phyloP scores from a whole-genome alignment of 2,329 filamentous ascomycete genomes.

The Alternaria brassicicola region DNA sequence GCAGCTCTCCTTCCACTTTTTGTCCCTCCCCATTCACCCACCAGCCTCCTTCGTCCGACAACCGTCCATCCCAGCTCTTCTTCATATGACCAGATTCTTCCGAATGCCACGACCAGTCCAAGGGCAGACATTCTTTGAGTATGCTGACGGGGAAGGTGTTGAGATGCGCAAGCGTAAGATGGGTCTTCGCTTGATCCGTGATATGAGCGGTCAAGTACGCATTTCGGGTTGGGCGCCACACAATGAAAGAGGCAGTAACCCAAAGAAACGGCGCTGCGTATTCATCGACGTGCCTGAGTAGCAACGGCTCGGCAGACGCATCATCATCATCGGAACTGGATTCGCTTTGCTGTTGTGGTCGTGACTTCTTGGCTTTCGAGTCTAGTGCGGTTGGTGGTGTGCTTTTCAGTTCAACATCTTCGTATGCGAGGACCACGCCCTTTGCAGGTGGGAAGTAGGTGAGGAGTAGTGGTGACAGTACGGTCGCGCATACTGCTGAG shows the following conservation, averaged over 20 bases:
- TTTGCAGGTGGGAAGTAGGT: conserved; percentile 75
- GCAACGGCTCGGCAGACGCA: conserved; percentile 15
- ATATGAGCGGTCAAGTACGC: conserved; percentile 79
- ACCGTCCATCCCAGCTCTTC: conserved; percentile 34
- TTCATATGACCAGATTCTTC: conserved; percentile 28
- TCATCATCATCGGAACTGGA: conserved; percentile 1
- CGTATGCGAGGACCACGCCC: conserved; percentile 77
- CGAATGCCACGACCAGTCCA: conserved; percentile 74
- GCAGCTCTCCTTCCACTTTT: conserved; percentile 59
- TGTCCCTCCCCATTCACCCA: conserved; percentile 76
- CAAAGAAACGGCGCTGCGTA: conserved; percentile 87
- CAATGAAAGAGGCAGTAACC: conserved; percentile 83
- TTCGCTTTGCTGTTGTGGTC: conserved; percentile 14
- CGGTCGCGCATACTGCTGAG: conserved; percentile 73
- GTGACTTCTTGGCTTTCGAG: conserved; percentile 9
- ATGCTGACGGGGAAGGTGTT: conserved; percentile 93
- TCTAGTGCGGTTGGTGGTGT: conserved; percentile 47
- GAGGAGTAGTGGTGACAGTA: conserved; percentile 76
- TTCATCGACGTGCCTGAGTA: conserved; percentile 59
- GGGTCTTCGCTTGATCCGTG: conserved; percentile 85
- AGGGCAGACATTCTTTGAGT: conserved; percentile 75
- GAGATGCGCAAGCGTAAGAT: conserved; percentile 87
- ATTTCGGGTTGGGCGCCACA: conserved; percentile 78
- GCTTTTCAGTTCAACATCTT: conserved; percentile 70
- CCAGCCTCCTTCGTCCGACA: conserved; percentile 64